Evolutionary conservation across 2,329 filamentous ascomycete species (phyloP).

Genomic region (Fusarium sp.): DNA sequence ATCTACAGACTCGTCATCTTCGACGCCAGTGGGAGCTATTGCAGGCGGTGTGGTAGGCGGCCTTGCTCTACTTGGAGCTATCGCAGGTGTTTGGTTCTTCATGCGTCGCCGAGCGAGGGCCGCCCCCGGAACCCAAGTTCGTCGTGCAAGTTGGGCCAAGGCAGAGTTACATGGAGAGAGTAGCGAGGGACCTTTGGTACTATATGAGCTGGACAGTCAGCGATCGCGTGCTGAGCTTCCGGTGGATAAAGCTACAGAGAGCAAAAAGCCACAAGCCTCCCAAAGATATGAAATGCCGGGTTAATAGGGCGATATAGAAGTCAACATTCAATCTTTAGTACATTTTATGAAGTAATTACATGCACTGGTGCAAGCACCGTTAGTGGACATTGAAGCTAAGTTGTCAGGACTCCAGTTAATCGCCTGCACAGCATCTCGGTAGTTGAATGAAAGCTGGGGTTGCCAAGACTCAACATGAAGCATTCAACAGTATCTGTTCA

Average conservation of each 20-base stretch:
- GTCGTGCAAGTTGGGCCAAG: neutral
- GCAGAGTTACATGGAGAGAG: neutral
- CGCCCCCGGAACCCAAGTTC: neutral
- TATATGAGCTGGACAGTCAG: neutral
- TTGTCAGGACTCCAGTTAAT: neutral
- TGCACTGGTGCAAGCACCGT: neutral
- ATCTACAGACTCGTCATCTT: neutral
- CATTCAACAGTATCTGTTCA: too few relatives aligned
- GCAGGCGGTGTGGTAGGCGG: conserved; percentile 1
- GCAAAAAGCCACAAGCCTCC: neutral
- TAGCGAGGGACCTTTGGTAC: neutral
- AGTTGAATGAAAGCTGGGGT: too few relatives aligned
- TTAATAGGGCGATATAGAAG: neutral
- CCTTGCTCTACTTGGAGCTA: neutral
- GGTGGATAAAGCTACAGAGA: too few relatives aligned
- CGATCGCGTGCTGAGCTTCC: neutral
- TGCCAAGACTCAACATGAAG: too few relatives aligned
- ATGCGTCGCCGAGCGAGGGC: neutral
- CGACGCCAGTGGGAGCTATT: neutral
- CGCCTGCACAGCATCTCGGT: conserved; percentile 8
- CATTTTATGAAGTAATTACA: neutral
- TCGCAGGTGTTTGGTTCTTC: neutral
- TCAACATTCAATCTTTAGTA: neutral
- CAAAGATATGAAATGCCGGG: neutral
- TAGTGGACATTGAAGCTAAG: neutral